Evolutionary conservation across 1,284 basidiomycete genomes (phyloP), one percentile per base, ranked within the genome.

Genomic region (Apiotrichum montevideense): DNA sequence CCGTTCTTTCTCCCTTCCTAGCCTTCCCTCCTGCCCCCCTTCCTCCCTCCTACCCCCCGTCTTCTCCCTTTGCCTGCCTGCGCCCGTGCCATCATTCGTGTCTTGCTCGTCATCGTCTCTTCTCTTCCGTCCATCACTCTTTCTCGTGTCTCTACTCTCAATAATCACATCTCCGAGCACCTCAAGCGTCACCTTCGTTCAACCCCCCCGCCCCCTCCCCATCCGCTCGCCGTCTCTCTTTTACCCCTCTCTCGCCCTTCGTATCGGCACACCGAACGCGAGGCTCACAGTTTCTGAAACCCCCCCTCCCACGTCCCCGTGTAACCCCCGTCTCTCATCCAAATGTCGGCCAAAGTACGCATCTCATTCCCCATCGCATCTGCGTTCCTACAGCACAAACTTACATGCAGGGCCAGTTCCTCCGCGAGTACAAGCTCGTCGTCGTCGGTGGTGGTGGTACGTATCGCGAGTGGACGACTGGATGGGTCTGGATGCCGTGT

Each of bases 371-470:
- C 21, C 44, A 10, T n/a, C 44, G 21, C 7, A n/a, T 13, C 21
- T 6, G 11, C 33, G 29, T 6, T 10, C 46, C 8, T 9, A 4
- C 10, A 3, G 32, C 52, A 7, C 14, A 39, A 39, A 35, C 58
- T 55, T 32, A 60, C 52, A 35, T 10, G 4, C 40, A 93, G 88
- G 90, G 90, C 63, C 89, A 92, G 74, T 94, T 95, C 80, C 79
- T 95, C 76, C 82, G 91, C 72, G 92, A 96, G 77, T 95, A 95
- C 80, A 94, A 93, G 81, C 85, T 97, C 63, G 95, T 98, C 63
- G 94, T 97, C 62, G 93, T 98, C 63, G 94, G 94, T 57, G 94
- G 94, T 75, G 95, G 94, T 84, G 94, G 94, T 88, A 68, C 74
- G 86, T 81, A 51, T 58, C 46, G 21, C 21, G 21, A 21, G 21